Percentiles rank a stretch among this genome's conserved stretches.
phyloP scores from a whole-genome alignment of 371 early-diverging fungal species.

The Rhizopus stolonifer region DNA sequence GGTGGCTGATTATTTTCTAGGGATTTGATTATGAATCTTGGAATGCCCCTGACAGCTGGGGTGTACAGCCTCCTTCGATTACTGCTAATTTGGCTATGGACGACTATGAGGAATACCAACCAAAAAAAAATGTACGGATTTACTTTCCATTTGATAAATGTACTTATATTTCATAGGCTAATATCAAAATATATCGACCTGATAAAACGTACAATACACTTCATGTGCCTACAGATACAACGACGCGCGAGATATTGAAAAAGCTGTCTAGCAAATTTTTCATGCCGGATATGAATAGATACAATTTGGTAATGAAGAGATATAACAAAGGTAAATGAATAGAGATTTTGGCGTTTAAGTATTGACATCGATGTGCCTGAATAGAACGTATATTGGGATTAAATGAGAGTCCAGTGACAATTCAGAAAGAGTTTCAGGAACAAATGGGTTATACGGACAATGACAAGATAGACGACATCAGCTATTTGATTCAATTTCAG shows the following conservation, averaged over 20 bases:
- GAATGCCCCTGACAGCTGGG: slow-evolving; percentile 77
- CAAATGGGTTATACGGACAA: slow-evolving; percentile 79
- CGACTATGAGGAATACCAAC: slow-evolving; percentile 48
- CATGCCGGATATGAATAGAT: slow-evolving; percentile 68
- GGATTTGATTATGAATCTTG: slow-evolving; percentile 48
- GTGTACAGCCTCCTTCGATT: slow-evolving; percentile 45
- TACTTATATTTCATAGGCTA: slow-evolving; percentile 29
- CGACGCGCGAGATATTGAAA: slow-evolving; percentile 68
- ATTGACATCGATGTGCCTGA: no score
- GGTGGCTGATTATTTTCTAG: slow-evolving; percentile 3
- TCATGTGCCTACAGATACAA: slow-evolving; percentile 64
- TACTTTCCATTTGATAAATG: neutral
- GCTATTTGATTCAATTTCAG: slow-evolving; percentile 77
- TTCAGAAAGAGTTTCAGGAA: slow-evolving; percentile 67
- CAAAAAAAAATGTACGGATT: slow-evolving; percentile 34
- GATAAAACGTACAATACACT: slow-evolving; percentile 79
- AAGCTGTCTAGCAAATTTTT: slow-evolving; percentile 76
- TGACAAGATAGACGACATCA: slow-evolving; percentile 75
- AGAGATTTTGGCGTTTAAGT: no score
- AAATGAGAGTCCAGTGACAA: slow-evolving; percentile 71
- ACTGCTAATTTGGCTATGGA: slow-evolving; percentile 8
- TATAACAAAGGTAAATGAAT: slow-evolving; percentile 52
- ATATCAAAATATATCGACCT: slow-evolving; percentile 62
- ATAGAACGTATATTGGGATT: slow-evolving; percentile 64
- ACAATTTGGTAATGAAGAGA: slow-evolving; percentile 65